Evolutionary conservation across 768 basidiomycete genomes (phyloP).

Genomic region (Tephrocybe sp.): DNA sequence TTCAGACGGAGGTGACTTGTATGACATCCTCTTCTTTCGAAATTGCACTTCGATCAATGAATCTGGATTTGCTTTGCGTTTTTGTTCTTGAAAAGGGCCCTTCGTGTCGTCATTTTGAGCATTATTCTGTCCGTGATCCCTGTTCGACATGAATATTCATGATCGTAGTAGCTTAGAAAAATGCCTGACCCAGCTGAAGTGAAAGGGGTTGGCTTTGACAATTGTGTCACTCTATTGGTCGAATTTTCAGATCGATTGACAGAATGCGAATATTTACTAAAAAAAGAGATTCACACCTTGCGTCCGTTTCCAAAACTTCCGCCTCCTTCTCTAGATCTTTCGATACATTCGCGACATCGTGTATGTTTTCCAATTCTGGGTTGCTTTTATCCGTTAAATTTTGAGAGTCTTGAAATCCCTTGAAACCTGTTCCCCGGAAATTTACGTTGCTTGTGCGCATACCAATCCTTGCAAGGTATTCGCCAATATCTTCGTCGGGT

Average conservation of each 20-base stretch:
- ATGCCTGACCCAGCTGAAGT: not conserved
- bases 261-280: not conserved
- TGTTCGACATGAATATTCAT: not conserved
- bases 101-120: not conserved
- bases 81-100: not conserved
- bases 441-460: constrained; percentile 13
- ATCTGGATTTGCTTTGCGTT: constrained; percentile 6
- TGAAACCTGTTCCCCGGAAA: constrained; percentile 1
- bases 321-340: not conserved
- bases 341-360: not conserved
- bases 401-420: not conserved
- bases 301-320: not conserved
- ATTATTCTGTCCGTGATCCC: not conserved
- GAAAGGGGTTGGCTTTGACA: not conserved
- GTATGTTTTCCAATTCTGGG: not conserved
- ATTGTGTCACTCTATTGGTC: not conserved
- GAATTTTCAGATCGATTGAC: not conserved
- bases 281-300: constrained; percentile 4
- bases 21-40: constrained; percentile 5
- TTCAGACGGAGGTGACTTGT: not conserved
- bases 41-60: not conserved
- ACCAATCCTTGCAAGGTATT: constrained; percentile 37
- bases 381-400: not conserved
- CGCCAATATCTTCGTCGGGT: constrained; percentile 50
- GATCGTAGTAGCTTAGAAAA: not conserved